These are phyloP conservation scores for Starmerella apis DNA, from an alignment of 805 yeast genomes.

Conservation along the genomic window DNA sequence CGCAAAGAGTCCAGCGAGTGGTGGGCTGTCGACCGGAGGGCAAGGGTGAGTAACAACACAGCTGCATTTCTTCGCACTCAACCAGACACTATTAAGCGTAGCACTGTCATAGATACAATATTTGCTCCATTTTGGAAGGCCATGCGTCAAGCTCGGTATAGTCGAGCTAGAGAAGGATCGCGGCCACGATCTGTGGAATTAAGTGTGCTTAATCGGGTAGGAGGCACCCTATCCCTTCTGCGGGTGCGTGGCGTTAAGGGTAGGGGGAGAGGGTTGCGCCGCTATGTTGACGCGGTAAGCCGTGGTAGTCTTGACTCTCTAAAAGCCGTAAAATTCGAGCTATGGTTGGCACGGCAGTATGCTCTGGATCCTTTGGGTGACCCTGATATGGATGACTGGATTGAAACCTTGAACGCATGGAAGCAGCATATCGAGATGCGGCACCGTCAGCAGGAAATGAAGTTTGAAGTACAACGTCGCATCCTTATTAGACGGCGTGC, in stretches of 20 bases:
- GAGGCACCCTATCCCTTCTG: constrained; percentile 17
- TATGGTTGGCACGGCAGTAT: constrained; percentile 17
- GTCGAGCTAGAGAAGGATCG: constrained; percentile 9
- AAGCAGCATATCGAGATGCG: neutral
- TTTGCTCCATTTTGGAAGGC: constrained; percentile 17
- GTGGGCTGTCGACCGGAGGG: constrained; percentile 10
- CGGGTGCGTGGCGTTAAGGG: constrained; percentile 19
- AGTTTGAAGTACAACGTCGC: constrained; percentile 22
- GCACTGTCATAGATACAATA: constrained; percentile 18
- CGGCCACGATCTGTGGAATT: constrained; percentile 15
- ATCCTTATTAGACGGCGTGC: constrained; percentile 16
- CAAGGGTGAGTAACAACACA: constrained; percentile 5
- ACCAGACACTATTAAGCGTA: neutral
- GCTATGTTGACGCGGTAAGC: constrained; percentile 14
- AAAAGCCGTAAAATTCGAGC: constrained; percentile 8
- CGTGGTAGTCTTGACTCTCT: constrained; percentile 1
- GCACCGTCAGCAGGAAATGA: neutral
- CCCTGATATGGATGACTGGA: constrained; percentile 14
- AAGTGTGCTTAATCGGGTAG: constrained; percentile 15
- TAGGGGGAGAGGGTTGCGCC: constrained; percentile 18
- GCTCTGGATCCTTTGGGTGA: constrained; percentile 16
- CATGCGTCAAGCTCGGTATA: neutral
- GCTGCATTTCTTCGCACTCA: constrained; percentile 5
- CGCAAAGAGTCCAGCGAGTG: neutral
- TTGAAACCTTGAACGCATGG: constrained; percentile 5